Base-by-base conservation (phyloP, 2,329 filamentous ascomycete genomes). In the Cytospora schulzeri region DNA sequence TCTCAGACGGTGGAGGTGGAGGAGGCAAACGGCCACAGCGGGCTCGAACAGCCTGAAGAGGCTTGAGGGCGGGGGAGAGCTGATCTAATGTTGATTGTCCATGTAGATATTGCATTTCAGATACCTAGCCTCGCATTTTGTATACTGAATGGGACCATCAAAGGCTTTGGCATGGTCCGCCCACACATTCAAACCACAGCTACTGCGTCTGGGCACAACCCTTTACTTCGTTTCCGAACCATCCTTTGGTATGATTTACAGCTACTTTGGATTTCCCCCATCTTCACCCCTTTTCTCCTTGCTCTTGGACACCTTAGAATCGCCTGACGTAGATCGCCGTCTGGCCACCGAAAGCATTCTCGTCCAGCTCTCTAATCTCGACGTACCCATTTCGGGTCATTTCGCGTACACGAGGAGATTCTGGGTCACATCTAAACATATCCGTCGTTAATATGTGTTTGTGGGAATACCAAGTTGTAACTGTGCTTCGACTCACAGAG, bases 101-200 rank as follows among this genome's bases (percentile, higher is more conserved):
- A 50, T 50, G 50, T 28, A 26, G 41, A 50, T 28, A 26, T 50
- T 48, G 7, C 38, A 31, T 22, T 38, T 6, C 31, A 58, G 56
- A 50, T 58, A 58, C 56, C 56, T 12, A 35, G 15, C 33, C 56
- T 50, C 7, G 56, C 56, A 58, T 58, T 41, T 19, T 41, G 38
- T n/a, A n/a, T 41, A 41, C 17, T 19, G 7, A 19, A 41, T 41
- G 38, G 38, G 19, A 1, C 15, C n/a, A n/a, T n/a, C n/a, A n/a
- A n/a, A n/a, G n/a, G n/a, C n/a, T n/a, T 41, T 19, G 1, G 38
- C 38, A 41, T 41, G 4, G 11, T 11, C 15, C 33, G 14, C 33
- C 15, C 33, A 35, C 15, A 35, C 11, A 2, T 35, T 35, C 33
- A 12, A 35, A 12, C 33, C 33, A 35, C 3, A 33, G 31, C 31